Evolutionary conservation across 805 yeast species (phyloP).

Genomic region (Yarrowia osloensis): DNA sequence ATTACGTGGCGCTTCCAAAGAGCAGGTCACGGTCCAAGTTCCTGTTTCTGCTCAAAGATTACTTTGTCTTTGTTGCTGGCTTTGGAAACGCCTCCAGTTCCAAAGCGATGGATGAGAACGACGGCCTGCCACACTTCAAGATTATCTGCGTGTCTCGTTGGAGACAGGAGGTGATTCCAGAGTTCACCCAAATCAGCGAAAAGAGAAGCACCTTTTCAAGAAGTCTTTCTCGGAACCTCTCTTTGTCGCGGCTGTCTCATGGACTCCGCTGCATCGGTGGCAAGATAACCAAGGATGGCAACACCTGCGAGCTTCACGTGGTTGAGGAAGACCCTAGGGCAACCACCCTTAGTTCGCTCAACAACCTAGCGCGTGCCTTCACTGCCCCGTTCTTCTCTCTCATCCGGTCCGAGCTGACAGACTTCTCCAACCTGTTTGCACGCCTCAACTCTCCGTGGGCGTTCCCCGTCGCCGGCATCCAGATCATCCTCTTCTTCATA

Average conservation of each 20-base stretch:
- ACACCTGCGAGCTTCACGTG: conserved; percentile 13
- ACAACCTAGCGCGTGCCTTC: conserved; percentile 32
- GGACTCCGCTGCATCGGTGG: conserved; percentile 5
- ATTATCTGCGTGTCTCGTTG: conserved; percentile 1
- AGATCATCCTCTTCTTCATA: conserved; percentile 32
- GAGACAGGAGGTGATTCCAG: conserved; percentile 13
- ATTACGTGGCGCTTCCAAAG: neutral
- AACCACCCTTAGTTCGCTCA: conserved; percentile 26
- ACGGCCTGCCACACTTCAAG: conserved; percentile 17
- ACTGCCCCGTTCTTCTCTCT: conserved; percentile 34
- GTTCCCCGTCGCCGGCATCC: conserved; percentile 34
- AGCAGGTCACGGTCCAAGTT: conserved; percentile 6
- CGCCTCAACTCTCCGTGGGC: conserved; percentile 36
- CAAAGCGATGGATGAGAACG: neutral
- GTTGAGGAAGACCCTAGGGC: conserved; percentile 17
- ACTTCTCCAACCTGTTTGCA: conserved; percentile 32
- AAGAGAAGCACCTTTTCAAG: neutral
- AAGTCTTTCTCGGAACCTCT: neutral
- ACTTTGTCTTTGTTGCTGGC: conserved; percentile 11
- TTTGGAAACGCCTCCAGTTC: neutral
- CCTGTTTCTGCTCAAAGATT: neutral
- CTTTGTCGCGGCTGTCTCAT: neutral
- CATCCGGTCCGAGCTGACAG: conserved; percentile 33
- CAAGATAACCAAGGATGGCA: conserved; percentile 15
- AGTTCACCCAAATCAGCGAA: neutral